These are phyloP conservation scores for Ophioceras dolichostomum DNA, from an alignment of 2,329 filamentous ascomycete species.

Conservation along the genomic window DNA sequence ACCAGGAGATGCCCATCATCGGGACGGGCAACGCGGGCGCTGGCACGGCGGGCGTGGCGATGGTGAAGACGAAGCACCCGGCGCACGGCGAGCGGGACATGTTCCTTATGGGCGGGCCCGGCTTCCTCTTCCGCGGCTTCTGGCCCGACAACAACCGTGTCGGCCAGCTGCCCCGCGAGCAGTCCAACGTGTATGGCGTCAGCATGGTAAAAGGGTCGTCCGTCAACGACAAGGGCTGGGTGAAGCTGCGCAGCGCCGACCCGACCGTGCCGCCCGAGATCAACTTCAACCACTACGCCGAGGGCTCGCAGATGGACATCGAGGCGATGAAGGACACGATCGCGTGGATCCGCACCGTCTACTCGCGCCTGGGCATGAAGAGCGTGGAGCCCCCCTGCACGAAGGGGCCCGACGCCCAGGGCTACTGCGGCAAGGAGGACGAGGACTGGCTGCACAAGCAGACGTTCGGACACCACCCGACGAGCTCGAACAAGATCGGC, in stretches of 20 bases:
- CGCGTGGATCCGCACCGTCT: slow-evolving; percentile 15
- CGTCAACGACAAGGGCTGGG: slow-evolving; percentile 48
- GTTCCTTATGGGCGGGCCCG: slow-evolving; percentile 38
- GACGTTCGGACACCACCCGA: slow-evolving; percentile 35
- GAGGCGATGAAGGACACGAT: slow-evolving; percentile 22
- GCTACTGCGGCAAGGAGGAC: slow-evolving; percentile 3
- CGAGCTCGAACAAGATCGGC: slow-evolving; percentile 37
- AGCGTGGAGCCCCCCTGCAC: slow-evolving; percentile 14
- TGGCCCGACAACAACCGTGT: slow-evolving; percentile 29
- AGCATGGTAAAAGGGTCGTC: slow-evolving; percentile 28
- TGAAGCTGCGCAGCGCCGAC: slow-evolving; percentile 45
- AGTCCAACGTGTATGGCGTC: slow-evolving; percentile 19
- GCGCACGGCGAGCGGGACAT: slow-evolving; percentile 32
- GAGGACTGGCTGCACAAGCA: slow-evolving; percentile 3
- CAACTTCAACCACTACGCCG: slow-evolving; percentile 44
- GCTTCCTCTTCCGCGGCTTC: slow-evolving; percentile 38
- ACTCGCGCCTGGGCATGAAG: slow-evolving; percentile 11
- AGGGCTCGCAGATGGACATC: slow-evolving; percentile 32
- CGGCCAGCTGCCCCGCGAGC: slow-evolving; percentile 15
- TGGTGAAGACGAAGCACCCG: slow-evolving; percentile 17
- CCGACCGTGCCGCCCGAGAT: slow-evolving; percentile 52
- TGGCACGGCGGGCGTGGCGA: slow-evolving; percentile 11
- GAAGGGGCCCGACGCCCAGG: slow-evolving; percentile 6
- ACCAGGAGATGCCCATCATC: slow-evolving; percentile 25
- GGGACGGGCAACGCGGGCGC: slow-evolving; percentile 8